phyloP scores from a whole-genome alignment of 345 rosid species.

The Gossypium raimondii region DNA sequence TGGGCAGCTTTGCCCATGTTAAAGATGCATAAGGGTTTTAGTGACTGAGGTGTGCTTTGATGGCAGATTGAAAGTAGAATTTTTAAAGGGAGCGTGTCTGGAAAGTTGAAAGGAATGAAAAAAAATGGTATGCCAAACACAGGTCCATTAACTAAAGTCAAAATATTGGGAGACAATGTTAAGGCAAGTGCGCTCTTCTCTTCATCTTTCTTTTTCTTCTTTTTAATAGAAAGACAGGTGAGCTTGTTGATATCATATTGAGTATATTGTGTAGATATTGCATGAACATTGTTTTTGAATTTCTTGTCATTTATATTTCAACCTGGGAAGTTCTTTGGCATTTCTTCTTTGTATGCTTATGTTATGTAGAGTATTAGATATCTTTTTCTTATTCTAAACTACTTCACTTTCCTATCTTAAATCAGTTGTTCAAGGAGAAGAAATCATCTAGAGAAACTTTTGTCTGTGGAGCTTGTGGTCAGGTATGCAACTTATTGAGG shows the following conservation, averaged over 20 bases:
- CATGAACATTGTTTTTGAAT: background rate
- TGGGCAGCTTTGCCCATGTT: background rate
- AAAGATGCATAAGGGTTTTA: constrained; percentile 1
- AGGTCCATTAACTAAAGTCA: constrained; percentile 49
- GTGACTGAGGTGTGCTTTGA: constrained; percentile 13
- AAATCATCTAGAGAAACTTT: constrained; percentile 93
- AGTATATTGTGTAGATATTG: background rate
- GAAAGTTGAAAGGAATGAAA: constrained; percentile 55
- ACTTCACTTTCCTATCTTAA: background rate
- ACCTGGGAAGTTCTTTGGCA: background rate
- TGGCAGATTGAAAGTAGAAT: constrained; percentile 59
- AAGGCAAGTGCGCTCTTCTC: constrained; percentile 44
- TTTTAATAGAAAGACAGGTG: background rate
- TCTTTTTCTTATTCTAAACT: constrained; percentile 9
- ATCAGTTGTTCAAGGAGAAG: constrained; percentile 79
- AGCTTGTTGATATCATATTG: background rate
- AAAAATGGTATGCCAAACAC: constrained; percentile 30
- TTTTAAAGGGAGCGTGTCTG: constrained; percentile 38
- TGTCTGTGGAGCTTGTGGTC: constrained; percentile 96
- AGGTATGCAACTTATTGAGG: constrained; percentile 43
- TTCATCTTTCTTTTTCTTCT: background rate
- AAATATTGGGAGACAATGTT: constrained; percentile 72
- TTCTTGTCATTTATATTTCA: background rate
- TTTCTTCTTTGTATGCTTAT: background rate
- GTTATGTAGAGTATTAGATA: background rate